A percentile compares a stretch with the other conserved stretches of the same genome.
phyloP scores from a whole-genome alignment of 2,329 filamentous ascomycete genomes.

The Coniochaeta hoffmannii region DNA sequence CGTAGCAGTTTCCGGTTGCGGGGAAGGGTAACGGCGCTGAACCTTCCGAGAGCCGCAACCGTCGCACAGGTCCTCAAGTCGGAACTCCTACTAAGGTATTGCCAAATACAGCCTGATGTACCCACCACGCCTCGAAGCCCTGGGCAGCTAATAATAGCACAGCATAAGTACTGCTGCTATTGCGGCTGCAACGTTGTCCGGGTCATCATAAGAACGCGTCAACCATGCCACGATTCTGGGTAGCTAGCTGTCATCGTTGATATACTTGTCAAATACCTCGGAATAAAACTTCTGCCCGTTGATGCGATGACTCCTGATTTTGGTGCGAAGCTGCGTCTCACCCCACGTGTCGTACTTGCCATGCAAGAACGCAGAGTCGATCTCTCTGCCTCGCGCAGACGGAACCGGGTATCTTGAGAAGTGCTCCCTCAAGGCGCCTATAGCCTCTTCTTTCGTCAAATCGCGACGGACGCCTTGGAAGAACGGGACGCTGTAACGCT shows the following conservation, averaged over 20 bases:
- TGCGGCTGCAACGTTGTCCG: no score
- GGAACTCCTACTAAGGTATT: no score
- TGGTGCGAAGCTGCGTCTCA: conserved; percentile 45
- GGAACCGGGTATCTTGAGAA: conserved; percentile 23
- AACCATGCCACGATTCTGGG: no score
- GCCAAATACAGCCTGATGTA: not conserved
- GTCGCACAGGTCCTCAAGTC: not conserved
- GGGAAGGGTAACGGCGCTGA: not conserved
- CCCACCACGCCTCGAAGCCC: not conserved
- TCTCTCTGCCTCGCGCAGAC: conserved; percentile 25
- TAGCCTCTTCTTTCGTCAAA: conserved; percentile 35
- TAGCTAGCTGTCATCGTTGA: conserved; percentile 24
- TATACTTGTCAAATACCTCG: conserved; percentile 39
- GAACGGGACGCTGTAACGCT: conserved; percentile 36
- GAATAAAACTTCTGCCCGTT: conserved; percentile 39
- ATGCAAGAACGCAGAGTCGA: conserved; percentile 42
- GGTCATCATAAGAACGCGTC: no score
- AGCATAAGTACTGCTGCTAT: no score
- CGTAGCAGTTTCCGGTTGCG: not conserved
- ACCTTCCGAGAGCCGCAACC: not conserved
- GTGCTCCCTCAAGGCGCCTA: conserved; percentile 28
- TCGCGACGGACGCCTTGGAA: conserved; percentile 41
- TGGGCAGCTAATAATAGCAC: not conserved
- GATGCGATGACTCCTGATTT: conserved; percentile 42
- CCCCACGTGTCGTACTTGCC: conserved; percentile 48